Evolutionary conservation across 2,329 filamentous ascomycete species (phyloP), one percentile per base, ranked within the genome.

Genomic region (Talaromyces sp.): DNA sequence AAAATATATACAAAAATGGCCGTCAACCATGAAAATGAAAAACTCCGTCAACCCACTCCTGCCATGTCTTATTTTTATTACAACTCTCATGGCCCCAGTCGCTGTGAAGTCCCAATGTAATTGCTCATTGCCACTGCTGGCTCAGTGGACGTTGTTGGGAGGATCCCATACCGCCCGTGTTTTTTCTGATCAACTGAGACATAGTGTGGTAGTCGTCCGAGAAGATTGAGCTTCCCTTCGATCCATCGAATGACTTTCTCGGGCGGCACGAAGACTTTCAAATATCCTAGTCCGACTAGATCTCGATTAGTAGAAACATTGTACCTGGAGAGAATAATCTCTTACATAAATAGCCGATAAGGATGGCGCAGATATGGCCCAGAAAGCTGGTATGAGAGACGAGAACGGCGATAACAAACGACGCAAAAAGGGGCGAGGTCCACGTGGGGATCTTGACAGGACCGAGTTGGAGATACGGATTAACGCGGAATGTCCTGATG

Each of bases 101-200:
- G 82, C 72, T 91, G 89, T 26, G 82, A 83, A 55, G 72, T 67
- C 19, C 83, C 85, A 51, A 89, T 79, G 61, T 89, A 83, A 41
- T 21, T 62, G 58, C 85, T 86, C 66, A 89, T 79, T 14, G 77
- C 75, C 38, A 78, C 74, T 31, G 71, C 69, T 60, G 77, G 64
- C 56, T 74, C 68, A 52, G 61, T 67, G 21, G 69, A 56, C 43
- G 74, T 80, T 1, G 85, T 82, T 2, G 92, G 93, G 60, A 97
- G 79, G 14, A 97, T 89, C 1, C 93, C 93, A 68, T 96, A 97
- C 57, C 93, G 84, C 8, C 93, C 93, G 69, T 93, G 96, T 6
- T 91, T 96, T 81, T 96, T 97, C 75, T 96, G 92, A 70, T 97
- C 93, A 17, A 97, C 88, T 60, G 90, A 95, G 54, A 97, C 89